Evolutionary conservation across 768 basidiomycete genomes (phyloP).

Genomic region (Collybia sordida): DNA sequence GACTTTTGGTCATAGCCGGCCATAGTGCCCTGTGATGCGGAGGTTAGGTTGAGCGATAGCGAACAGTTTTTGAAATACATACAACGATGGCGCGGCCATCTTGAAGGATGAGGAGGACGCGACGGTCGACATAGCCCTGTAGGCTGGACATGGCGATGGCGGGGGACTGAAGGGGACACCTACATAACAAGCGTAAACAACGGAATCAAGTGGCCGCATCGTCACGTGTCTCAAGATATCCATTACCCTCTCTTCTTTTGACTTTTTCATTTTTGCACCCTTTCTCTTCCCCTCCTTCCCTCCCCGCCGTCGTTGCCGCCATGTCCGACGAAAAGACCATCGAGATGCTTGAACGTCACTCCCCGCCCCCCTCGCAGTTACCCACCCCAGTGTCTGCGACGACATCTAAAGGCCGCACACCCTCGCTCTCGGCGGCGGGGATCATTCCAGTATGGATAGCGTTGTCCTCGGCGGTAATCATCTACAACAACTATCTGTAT

Average conservation of each 20-base stretch:
- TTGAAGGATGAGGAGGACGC: slow-evolving; percentile 91
- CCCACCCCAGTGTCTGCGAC: slow-evolving; percentile 58
- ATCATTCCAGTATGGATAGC: slow-evolving; percentile 94
- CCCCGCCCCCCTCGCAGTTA: slow-evolving; percentile 27
- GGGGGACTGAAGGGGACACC: neutral
- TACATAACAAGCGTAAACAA: neutral
- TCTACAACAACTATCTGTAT: slow-evolving; percentile 94
- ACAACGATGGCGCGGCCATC: slow-evolving; percentile 96
- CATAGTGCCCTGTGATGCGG: slow-evolving; percentile 67
- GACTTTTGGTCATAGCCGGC: slow-evolving; percentile 95
- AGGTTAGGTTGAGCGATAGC: slow-evolving; percentile 1
- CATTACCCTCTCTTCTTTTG: neutral
- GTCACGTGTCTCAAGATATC: slow-evolving; percentile 16
- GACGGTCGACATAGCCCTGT: slow-evolving; percentile 90
- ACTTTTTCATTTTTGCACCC: neutral
- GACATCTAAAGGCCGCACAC: slow-evolving; percentile 28
- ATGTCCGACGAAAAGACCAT: slow-evolving; percentile 9
- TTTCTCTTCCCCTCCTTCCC: neutral
- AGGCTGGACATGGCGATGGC: slow-evolving; percentile 83
- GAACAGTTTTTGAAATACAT: slow-evolving; percentile 29
- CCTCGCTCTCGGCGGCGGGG: slow-evolving; percentile 54
- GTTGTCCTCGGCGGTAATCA: slow-evolving; percentile 86
- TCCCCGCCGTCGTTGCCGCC: slow-evolving; percentile 3
- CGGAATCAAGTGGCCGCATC: neutral
- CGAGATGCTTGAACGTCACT: slow-evolving; percentile 10